phyloP scores from a whole-genome alignment of 1,284 basidiomycete species.

The Cutaneotrichosporon dermatis region DNA sequence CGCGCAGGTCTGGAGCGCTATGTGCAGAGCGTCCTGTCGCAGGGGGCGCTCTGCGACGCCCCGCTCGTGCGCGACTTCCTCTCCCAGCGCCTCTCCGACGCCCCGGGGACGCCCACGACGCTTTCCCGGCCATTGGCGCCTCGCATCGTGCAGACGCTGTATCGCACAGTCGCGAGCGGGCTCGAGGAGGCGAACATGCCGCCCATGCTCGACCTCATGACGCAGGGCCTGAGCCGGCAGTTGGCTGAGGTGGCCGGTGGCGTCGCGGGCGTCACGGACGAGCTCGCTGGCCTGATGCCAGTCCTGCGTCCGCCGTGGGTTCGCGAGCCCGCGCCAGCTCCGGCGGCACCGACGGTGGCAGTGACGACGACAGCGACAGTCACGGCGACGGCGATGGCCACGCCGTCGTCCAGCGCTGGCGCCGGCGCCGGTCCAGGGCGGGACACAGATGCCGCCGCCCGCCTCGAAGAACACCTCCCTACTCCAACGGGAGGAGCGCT shows the following conservation, averaged over 20 bases:
- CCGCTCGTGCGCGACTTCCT: constrained; percentile 79
- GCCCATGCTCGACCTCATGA: constrained; percentile 86
- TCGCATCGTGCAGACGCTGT: constrained; percentile 70
- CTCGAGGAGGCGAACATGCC: constrained; percentile 67
- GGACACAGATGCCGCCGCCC: neutral
- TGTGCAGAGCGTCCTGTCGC: constrained; percentile 69
- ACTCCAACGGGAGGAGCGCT: neutral
- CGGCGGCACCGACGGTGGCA: neutral
- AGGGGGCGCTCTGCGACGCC: constrained; percentile 73
- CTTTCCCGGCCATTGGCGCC: constrained; percentile 53
- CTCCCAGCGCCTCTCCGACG: constrained; percentile 54
- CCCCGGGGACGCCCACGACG: neutral
- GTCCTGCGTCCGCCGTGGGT: neutral
- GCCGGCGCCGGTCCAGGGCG: neutral
- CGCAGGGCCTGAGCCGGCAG: constrained; percentile 64
- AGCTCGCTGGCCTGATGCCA: constrained; percentile 21
- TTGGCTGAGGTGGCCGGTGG: constrained; percentile 77
- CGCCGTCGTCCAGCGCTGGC: neutral
- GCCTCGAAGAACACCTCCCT: constrained; percentile 48
- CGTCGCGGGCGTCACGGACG: constrained; percentile 73
- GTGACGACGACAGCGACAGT: neutral
- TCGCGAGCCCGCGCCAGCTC: neutral
- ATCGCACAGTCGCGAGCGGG: constrained; percentile 64
- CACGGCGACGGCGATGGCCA: neutral
- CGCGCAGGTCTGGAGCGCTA: constrained; percentile 79